These are phyloP conservation scores for Penicillium tannophilum DNA, from an alignment of 495 filamentous ascomycete genomes.

Conservation along the genomic window DNA sequence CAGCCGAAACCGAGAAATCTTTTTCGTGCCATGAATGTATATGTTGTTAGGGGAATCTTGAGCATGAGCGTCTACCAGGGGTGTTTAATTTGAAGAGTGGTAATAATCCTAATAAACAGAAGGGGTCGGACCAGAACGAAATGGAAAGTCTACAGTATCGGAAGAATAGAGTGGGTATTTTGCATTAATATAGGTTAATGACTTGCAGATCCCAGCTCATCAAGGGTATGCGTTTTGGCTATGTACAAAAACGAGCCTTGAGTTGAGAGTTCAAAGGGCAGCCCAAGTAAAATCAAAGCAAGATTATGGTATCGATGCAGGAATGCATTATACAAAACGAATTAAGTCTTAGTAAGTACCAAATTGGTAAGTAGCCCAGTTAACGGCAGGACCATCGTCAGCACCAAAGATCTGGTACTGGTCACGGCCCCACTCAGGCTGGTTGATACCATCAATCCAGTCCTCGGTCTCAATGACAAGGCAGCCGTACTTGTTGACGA, in stretches of 20 bases:
- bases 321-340: background rate
- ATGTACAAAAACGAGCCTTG: slow-evolving; percentile 12
- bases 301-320: slow-evolving; percentile 10
- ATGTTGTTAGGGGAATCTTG: too few relatives aligned
- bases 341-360: slow-evolving; percentile 28
- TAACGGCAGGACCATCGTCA: slow-evolving; percentile 60
- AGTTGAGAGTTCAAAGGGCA: background rate
- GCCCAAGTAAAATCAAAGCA: background rate
- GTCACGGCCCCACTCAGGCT: slow-evolving; percentile 72
- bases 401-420: slow-evolving; percentile 63
- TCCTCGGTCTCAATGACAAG: slow-evolving; percentile 64
- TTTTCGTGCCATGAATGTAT: too few relatives aligned
- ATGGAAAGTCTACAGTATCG: too few relatives aligned
- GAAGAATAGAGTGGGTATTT: too few relatives aligned
- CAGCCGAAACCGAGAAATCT: too few relatives aligned
- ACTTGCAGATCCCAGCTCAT: background rate
- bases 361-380: slow-evolving; percentile 69
- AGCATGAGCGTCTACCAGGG: too few relatives aligned
- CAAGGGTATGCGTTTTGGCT: slow-evolving; percentile 3
- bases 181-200: background rate
- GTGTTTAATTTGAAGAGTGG: too few relatives aligned
- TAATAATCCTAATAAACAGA: too few relatives aligned
- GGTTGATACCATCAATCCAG: slow-evolving; percentile 82
- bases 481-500: slow-evolving; percentile 67
- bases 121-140: too few relatives aligned